Base-by-base conservation (phyloP, 2,329 filamentous ascomycete genomes). In the Bipolaris zeicola region DNA sequence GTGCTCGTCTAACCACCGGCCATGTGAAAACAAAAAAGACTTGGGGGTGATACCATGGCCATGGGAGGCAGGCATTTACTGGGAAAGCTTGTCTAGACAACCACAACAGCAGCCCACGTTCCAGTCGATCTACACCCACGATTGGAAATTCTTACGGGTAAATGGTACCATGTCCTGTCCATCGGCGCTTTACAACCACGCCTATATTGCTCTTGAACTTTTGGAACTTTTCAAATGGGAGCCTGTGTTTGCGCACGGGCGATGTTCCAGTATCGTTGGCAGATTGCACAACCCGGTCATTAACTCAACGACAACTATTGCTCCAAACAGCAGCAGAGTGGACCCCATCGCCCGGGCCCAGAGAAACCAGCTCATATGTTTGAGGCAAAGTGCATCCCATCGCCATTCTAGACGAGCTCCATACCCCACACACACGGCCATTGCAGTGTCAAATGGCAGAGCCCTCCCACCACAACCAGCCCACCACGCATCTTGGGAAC, bases 141-240 rank as follows among this genome's bases (percentile, higher is more conserved):
- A 50, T 50, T 31, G 16, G 48, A 54, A 22, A 61, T 65, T 68
- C 69, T 73, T 64, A 70, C 61, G 57, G 57, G 47, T 47, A 61
- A 67, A 61, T 50, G 49, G 45, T 43, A 46, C 57, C 60, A 34
- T 64, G 24, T 50, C 47, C 57, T 45, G 14, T 36, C 37, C 41
- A 54, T 16, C 45, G 42, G 38, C 16, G 43, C 46, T 50, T 36
- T 50, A 51, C 36, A 33, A 53, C 52, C 51, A 45, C 38, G 26
- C 55, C 22, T 10, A 43, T 18, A 46, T 38, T 42, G 28, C 48
- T 50, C 41, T 42, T 50, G 46, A 39, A 41, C 26, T 31, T 31
- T n/a, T 60, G 49, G 43, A 52, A 64, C 62, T 33, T 48, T 13
- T 41, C 58, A 54, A 66, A 61, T 60, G 31, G 42, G 46, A 39